These are phyloP conservation scores for Suillus discolor DNA, from an alignment of 768 basidiomycete genomes.

Conservation along the genomic window DNA sequence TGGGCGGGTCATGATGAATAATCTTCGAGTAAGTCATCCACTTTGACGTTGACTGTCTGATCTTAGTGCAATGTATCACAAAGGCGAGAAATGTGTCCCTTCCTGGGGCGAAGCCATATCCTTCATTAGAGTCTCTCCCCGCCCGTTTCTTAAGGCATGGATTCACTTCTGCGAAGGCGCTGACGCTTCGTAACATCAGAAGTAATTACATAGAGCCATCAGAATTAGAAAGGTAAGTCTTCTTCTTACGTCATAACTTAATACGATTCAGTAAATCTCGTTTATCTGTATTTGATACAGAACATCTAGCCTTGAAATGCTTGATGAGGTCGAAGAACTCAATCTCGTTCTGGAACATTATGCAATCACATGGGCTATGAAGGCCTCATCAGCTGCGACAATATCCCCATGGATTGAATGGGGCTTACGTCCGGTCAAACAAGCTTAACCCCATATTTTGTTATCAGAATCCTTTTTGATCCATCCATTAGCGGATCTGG, in stretches of 20 bases:
- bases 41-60: not conserved
- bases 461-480: not conserved
- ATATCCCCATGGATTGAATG: constrained; percentile 3
- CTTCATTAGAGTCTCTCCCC: constrained; percentile 54
- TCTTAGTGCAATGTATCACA: not conserved
- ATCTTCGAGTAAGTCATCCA: constrained; percentile 63
- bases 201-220: constrained; percentile 43
- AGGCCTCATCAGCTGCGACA: not conserved
- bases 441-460: not conserved
- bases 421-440: not conserved
- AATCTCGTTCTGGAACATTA: constrained; percentile 90
- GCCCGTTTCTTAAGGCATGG: constrained; percentile 59
- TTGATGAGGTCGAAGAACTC: constrained; percentile 95
- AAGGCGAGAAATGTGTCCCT: constrained; percentile 74
- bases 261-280: not conserved
- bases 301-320: constrained; percentile 77
- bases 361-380: constrained; percentile 72
- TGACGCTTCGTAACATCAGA: constrained; percentile 74
- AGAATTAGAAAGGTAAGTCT: constrained; percentile 62
- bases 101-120: constrained; percentile 70
- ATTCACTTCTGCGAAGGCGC: constrained; percentile 55
- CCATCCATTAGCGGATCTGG: not conserved
- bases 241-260: not conserved
- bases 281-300: constrained; percentile 39
- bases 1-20: constrained; percentile 90